Evolutionary conservation across 2,329 filamentous ascomycete genomes (phyloP), one percentile per base, ranked within the genome.

Genomic region (Pyricularia grisea): DNA sequence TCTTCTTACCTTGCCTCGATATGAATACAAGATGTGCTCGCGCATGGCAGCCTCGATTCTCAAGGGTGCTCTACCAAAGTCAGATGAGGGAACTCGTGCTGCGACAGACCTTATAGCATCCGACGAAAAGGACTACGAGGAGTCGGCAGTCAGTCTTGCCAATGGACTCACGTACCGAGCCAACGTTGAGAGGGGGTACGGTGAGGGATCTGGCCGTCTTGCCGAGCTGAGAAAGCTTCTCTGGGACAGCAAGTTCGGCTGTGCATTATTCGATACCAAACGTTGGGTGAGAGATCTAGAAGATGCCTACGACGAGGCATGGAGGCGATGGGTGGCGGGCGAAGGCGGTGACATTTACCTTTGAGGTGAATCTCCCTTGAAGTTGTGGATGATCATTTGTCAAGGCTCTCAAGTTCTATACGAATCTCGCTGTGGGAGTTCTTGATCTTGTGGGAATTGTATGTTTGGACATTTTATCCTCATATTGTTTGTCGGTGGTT

Each of bases 11-110:
- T 84, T 95, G 33, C 94, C 95, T 12, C 88, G 95, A 50, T 97
- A 98, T 78, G 87, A 91, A 67, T 97, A 97, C 81, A 99, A 99
- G 80, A 99, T 99, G 95, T 99, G 95, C 79, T 97, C 93, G 63
- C 91, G 95, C 68, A 99, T 99, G 91, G 95, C 94, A 7, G 94
- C 95, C 7, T 97, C 93, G 12, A 98, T 99, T 69, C 84, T 99
- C 33, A 92, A 89, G 72, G 95, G 95, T 20, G 95, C 95, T 0
- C 81, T 99, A 3, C 95, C 95, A 0, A 90, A 88, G 72, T 84
- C 82, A 0, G 79, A 82, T 1, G 87, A 88, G n/a, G 93, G 94
- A 3, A 80, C 81, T 7, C 82, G 81, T 69, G 92, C 91, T 0
- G 90, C 90, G 0, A 77, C 80, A 23, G 93, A 97, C 70, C 84